phyloP scores from a whole-genome alignment of 2,329 filamentous ascomycete genomes.

The Septoria linicola region DNA sequence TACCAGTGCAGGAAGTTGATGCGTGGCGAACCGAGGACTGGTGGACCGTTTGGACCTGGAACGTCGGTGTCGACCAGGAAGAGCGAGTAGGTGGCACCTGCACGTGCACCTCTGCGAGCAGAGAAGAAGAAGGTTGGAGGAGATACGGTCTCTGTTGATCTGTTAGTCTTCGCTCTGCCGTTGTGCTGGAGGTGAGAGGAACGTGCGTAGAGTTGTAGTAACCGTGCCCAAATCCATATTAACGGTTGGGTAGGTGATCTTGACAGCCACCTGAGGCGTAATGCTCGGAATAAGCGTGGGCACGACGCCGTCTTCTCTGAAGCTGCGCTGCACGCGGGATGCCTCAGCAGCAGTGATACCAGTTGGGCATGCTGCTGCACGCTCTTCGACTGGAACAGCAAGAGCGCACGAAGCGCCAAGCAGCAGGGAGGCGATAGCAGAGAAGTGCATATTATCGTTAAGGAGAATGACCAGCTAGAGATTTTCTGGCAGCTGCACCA shows the following conservation, averaged over 20 bases:
- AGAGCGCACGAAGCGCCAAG: neutral
- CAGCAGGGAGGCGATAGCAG: neutral
- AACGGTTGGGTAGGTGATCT: constrained; percentile 2
- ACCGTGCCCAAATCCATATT: constrained; percentile 16
- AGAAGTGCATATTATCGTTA: neutral
- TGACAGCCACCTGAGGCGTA: constrained; percentile 7
- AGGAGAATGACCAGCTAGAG: no score
- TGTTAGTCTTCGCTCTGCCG: no score
- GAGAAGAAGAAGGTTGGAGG: constrained; percentile 15
- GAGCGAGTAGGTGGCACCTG: constrained; percentile 12
- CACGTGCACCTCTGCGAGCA: neutral
- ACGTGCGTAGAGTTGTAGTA: constrained; percentile 11
- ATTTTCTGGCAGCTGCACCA: no score
- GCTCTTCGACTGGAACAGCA: constrained; percentile 6
- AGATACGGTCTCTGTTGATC: constrained; percentile 8
- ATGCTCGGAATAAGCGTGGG: constrained; percentile 20
- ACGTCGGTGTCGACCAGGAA: constrained; percentile 22
- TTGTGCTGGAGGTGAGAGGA: neutral
- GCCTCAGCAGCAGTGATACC: constrained; percentile 13
- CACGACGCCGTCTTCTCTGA: constrained; percentile 14
- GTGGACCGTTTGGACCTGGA: constrained; percentile 15
- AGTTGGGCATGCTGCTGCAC: constrained; percentile 11
- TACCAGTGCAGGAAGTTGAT: constrained; percentile 21
- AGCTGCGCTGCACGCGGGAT: constrained; percentile 6
- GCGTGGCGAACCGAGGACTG: constrained; percentile 13